Conservation (phyloP, 2,329 filamentous ascomycete genomes). For the Talaromyces atroroseus region DNA sequence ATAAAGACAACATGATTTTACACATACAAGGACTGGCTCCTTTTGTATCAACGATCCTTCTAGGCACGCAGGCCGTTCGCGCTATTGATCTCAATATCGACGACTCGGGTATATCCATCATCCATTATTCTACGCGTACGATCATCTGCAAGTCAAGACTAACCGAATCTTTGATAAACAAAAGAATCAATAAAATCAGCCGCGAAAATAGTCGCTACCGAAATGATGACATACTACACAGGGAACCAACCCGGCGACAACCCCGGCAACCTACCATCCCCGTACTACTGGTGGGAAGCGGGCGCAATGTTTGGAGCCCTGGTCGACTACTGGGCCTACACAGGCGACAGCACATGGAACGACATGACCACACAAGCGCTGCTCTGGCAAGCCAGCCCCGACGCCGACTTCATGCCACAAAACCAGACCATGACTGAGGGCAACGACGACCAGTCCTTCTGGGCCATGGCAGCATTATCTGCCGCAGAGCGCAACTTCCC, state of each 20-base stretch:
- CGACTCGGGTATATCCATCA: constrained; percentile 9
- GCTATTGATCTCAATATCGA: constrained; percentile 15
- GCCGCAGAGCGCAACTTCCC: constrained; percentile 47
- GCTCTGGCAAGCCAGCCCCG: constrained; percentile 33
- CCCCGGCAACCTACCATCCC: constrained; percentile 47
- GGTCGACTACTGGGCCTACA: constrained; percentile 41
- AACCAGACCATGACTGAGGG: constrained; percentile 42
- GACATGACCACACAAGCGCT: constrained; percentile 32
- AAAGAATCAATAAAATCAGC: constrained; percentile 44
- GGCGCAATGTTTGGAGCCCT: constrained; percentile 39
- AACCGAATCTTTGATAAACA: background rate
- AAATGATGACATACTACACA: constrained; percentile 51
- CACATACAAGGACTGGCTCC: background rate
- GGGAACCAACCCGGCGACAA: constrained; percentile 43
- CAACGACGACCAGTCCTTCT: constrained; percentile 56
- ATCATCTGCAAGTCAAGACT: background rate
- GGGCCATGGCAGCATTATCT: constrained; percentile 53
- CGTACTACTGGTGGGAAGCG: constrained; percentile 44
- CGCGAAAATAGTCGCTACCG: constrained; percentile 40
- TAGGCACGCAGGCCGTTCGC: constrained; percentile 10
- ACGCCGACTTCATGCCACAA: constrained; percentile 37
- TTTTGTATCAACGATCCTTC: constrained; percentile 2
- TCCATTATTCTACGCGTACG: background rate
- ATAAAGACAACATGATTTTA: background rate
- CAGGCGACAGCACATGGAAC: constrained; percentile 38